A percentile compares a stretch with the other conserved stretches of the same genome.
Conservation (phyloP, 2,329 filamentous ascomycete species). For the Incumbomyces delicatus region DNA sequence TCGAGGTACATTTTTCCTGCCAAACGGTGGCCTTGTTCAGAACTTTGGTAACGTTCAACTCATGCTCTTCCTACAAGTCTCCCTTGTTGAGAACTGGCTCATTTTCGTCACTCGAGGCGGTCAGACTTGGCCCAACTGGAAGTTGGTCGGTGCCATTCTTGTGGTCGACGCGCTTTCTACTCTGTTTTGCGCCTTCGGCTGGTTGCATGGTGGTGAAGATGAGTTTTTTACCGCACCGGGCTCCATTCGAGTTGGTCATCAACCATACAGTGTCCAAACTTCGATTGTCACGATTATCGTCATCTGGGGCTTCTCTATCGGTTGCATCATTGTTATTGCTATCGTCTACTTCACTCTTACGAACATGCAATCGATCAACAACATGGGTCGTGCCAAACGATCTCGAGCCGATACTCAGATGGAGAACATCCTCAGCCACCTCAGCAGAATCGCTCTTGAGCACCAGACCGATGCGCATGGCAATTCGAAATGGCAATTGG, state of each 20-base stretch:
- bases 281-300: constrained; percentile 45
- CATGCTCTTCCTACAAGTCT: constrained; percentile 82
- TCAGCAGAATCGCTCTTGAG: constrained; percentile 44
- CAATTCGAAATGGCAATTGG: constrained; percentile 35
- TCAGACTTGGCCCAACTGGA: constrained; percentile 65
- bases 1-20: constrained; percentile 59
- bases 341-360: constrained; percentile 43
- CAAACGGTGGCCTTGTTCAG: constrained; percentile 62
- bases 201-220: constrained; percentile 49
- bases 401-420: constrained; percentile 43
- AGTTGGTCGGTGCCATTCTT: constrained; percentile 61
- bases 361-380: constrained; percentile 37
- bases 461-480: constrained; percentile 39
- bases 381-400: constrained; percentile 43
- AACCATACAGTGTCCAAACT: constrained; percentile 22
- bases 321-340: constrained; percentile 43
- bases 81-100: constrained; percentile 89
- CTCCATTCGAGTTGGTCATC: constrained; percentile 4
- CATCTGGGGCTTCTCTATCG: constrained; percentile 45
- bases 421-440: constrained; percentile 44
- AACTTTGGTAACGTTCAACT: constrained; percentile 66
- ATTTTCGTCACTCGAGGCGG: constrained; percentile 91
- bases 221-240: constrained; percentile 30
- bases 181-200: constrained; percentile 63
- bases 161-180: constrained; percentile 63